Base-by-base conservation (phyloP, 345 rosid species). In the Jatropha curcas region DNA sequence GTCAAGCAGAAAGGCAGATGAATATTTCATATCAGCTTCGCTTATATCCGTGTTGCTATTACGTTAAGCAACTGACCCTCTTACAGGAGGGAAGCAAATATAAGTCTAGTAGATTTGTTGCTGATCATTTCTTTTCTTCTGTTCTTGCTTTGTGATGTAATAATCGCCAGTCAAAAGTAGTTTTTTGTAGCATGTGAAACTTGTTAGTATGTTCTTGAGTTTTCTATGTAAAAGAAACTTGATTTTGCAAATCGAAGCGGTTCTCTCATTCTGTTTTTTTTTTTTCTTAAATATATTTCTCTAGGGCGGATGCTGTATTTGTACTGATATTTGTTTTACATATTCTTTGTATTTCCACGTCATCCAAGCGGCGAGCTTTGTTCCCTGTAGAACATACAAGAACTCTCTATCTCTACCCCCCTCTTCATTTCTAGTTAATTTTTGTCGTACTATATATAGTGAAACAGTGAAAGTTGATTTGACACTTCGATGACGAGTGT, bases 81-180 rank as follows among this genome's bases (percentile, higher is more conserved):
- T 31, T 71, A 67, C 33, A 13, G 45, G 63, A 9, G 50, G 22
- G 24, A 8, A 56, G 60, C 12, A 16, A 41, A 61, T 65, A 76
- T 74, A 64, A 71, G 60, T 45, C n/a, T 20, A 41, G 28, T 56
- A 34, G 74, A 37, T 65, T 65, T 59, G 71, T n/a, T 76, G 71
- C 20, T 11, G 5, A n/a, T 17, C 51, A 20, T 71, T 13, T 43
- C 9, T 69, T 59, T 35, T 28, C 1, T 20, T 60, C 24, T 33
- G 27, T 10, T 62, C 28, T 74, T 77, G 50, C 17, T 27, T 68
- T 73, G 3, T 31, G 62, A 52, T 76, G 67, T 72, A 67, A 41
- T 60, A 68, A 45, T 65, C 48, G n/a, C 9, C 4, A 16, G 46
- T 63, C 50, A 4, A n/a, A 25, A 12, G 48, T 64, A 45, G 71